Conservation (phyloP, 208 protist species). For the Tritrichomonas musculus region DNA sequence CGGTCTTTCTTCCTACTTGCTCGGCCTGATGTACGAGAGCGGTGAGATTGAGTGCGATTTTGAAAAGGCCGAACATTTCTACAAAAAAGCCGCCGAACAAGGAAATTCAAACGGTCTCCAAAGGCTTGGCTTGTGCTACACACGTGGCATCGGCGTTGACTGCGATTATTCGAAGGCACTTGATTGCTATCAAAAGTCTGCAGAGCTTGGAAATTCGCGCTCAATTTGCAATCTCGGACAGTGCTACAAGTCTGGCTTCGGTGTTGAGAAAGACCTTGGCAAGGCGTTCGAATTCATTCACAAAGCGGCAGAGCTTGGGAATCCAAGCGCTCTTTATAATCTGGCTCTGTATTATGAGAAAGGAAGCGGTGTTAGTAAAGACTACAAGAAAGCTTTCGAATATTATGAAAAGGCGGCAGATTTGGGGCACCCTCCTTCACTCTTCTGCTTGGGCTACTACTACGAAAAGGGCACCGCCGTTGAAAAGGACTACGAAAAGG, state of each 20-base stretch:
- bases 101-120: not conserved
- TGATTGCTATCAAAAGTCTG: no score
- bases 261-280: not conserved
- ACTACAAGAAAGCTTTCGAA: not conserved
- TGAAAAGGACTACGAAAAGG: no score
- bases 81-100: not conserved
- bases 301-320: not conserved
- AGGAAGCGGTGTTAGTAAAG: not conserved
- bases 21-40: no score
- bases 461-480: no score
- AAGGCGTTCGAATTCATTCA: not conserved
- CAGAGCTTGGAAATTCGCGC: no score
- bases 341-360: not conserved
- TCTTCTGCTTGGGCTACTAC: not conserved
- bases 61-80: not conserved
- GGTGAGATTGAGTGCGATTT: not conserved
- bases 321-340: not conserved
- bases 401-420: not conserved
- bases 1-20: no score
- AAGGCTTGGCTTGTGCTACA: not conserved
- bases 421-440: not conserved
- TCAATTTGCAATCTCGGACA: no score
- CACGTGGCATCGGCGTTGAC: not conserved
- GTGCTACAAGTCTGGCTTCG: no score
- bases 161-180: not conserved